Conservation (phyloP, 2,329 filamentous ascomycete genomes). For the Neofusicoccum umdonicola region DNA sequence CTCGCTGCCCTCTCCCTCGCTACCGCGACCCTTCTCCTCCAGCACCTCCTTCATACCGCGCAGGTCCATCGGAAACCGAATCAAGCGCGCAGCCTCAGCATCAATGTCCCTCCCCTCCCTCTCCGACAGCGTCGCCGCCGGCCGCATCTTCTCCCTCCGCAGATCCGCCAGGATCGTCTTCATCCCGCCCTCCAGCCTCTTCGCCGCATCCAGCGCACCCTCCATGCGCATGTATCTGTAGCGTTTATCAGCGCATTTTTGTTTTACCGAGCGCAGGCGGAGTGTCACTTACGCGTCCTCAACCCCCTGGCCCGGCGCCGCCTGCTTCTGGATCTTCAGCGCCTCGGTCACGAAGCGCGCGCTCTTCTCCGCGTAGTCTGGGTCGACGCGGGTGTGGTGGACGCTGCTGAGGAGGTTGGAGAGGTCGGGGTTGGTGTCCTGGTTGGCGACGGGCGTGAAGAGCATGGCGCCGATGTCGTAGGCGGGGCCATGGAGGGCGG, state of each 20-base stretch:
- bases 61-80: neutral
- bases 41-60: neutral
- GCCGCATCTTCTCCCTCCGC: neutral
- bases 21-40: neutral
- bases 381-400: neutral
- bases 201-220: neutral
- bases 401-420: neutral
- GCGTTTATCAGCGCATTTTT: too few relatives aligned
- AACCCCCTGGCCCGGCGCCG: neutral
- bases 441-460: neutral
- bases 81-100: neutral
- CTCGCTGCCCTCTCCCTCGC: neutral
- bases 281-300: neutral
- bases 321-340: neutral
- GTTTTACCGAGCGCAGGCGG: too few relatives aligned
- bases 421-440: neutral
- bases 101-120: neutral
- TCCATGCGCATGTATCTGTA: neutral
- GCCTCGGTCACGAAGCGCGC: neutral
- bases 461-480: neutral
- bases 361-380: neutral
- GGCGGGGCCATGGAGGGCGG: neutral
- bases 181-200: neutral
- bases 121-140: neutral
- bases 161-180: neutral